Evolutionary conservation across 306 rosid genomes (phyloP).

Genomic region (apple (Malus domestica)): ASM211411v1 NC_041790.1:15337001-15337500

Average conservation of each 20-base stretch:
- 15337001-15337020: slow-evolving; percentile 49
- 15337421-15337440: slow-evolving; percentile 54
- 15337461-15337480: slow-evolving; percentile 56
- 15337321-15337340: slow-evolving; percentile 80
- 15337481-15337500: slow-evolving; percentile 36
- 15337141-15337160: slow-evolving; percentile 71
- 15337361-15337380: slow-evolving; percentile 85
- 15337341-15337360: slow-evolving; percentile 78
- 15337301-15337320: slow-evolving; percentile 54
- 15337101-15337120: slow-evolving; percentile 69
- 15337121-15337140: slow-evolving; percentile 73
- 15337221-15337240: neutral
- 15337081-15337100: slow-evolving; percentile 44
- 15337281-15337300: slow-evolving; percentile 9
- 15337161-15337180: slow-evolving; percentile 82
- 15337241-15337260: neutral
- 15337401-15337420: slow-evolving; percentile 48
- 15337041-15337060: slow-evolving; percentile 22
- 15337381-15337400: slow-evolving; percentile 50
- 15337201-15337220: neutral
- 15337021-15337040: slow-evolving; percentile 2
- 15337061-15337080: slow-evolving; percentile 29
- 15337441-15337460: slow-evolving; percentile 54
- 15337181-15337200: slow-evolving; percentile 53
- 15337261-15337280: neutral